Base-by-base conservation (phyloP, 176 grass and related monocot species). In the Avena insularis region DNA sequence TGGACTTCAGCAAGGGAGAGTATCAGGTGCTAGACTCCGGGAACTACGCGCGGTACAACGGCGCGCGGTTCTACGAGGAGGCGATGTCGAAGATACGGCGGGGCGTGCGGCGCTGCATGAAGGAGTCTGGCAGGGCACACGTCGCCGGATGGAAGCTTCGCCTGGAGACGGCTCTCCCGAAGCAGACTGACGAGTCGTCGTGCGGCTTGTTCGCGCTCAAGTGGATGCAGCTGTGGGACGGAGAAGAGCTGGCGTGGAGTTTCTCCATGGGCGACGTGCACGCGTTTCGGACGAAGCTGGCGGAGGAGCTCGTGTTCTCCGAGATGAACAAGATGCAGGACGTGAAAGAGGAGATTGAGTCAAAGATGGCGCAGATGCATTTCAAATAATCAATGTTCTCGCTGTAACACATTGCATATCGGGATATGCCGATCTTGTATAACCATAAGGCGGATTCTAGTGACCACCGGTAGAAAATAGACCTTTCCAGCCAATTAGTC, bases 221-320 rank as follows among this genome's bases (percentile, higher is more conserved):
- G 45, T 85, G 25, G 71, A 85, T 85, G 83, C 58, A 76, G 72
- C 71, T 85, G 50, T 85, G 83, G 83, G 45, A 85, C 58, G 83
- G 83, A 20, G 29, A 77, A 59, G 45, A 51, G 59, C 83, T 85
- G 23, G 21, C 11, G 47, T 25, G 13, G 27, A 14, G 58, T 1
- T 85, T 85, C 72, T 15, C 56, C 57, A 62, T 76, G 83, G 71
- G 36, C 6, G 83, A 85, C 58, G 72, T 85, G 46, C 71, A 85
- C 72, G 55, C 43, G 58, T 49, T 85, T 25, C 40, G 71, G 71
- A 53, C 16, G 46, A 85, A 65, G 72, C 72, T 85, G 45, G 71
- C 83, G 58, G 46, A 77, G 27, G 83, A 85, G 27, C 58, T 85
- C 25, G 8, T 85, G 40, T 85, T 85, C 83, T 77, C 56, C 21